A percentile compares a stretch with the other conserved stretches of the same genome.
phyloP scores from a whole-genome alignment of 768 basidiomycete genomes.

The Thelephora ganbajun region DNA sequence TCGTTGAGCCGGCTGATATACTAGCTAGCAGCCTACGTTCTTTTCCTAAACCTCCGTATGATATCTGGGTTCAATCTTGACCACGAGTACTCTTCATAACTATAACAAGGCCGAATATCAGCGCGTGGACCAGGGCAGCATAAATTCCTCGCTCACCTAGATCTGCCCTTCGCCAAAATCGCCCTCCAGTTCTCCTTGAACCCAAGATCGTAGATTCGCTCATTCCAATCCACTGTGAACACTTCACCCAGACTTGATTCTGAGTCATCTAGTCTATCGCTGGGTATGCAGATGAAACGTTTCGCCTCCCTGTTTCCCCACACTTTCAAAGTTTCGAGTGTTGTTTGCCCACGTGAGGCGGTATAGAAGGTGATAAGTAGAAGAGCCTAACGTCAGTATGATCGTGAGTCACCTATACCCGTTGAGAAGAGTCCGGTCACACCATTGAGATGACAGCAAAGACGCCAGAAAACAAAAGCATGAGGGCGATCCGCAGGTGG shows the following conservation, averaged over 20 bases:
- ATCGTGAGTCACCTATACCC: too few relatives aligned
- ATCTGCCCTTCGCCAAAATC: neutral
- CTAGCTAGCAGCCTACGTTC: too few relatives aligned
- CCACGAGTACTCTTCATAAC: slow-evolving; percentile 6
- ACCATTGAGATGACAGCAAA: slow-evolving; percentile 8
- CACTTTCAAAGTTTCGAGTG: slow-evolving; percentile 7
- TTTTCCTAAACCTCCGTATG: slow-evolving; percentile 2
- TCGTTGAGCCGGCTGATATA: too few relatives aligned
- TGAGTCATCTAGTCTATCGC: neutral
- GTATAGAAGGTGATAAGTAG: neutral
- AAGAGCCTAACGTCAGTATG: neutral
- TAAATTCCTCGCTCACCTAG: slow-evolving; percentile 1
- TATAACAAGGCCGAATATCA: neutral
- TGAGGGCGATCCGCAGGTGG: slow-evolving; percentile 2
- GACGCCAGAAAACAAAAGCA: slow-evolving; percentile 2
- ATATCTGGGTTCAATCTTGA: slow-evolving; percentile 9
- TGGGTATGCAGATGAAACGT: neutral
- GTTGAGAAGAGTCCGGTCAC: neutral
- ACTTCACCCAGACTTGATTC: neutral
- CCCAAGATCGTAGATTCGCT: slow-evolving; percentile 10
- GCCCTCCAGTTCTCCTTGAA: slow-evolving; percentile 10
- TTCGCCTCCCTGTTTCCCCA: neutral
- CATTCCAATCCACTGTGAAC: slow-evolving; percentile 4
- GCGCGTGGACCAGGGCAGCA: neutral
- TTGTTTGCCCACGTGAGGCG: neutral